phyloP scores from a whole-genome alignment of 2,329 filamentous ascomycete genomes.

The Harringtonia aguacate region DNA sequence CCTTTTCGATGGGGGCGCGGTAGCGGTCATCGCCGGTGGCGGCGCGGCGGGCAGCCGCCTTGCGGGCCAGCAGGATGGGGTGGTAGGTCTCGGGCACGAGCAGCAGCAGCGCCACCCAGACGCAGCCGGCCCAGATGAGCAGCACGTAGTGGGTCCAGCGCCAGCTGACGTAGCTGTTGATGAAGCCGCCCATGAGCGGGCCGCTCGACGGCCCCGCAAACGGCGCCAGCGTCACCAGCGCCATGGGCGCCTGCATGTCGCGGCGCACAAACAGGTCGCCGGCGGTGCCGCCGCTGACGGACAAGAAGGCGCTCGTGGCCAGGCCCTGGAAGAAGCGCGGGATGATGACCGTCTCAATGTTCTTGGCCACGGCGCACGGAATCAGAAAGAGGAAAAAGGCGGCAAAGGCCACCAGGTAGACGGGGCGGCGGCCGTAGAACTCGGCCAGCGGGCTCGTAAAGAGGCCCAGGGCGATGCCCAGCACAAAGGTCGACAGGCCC shows the following conservation, averaged over 20 bases:
- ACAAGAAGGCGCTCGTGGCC: conserved; percentile 56
- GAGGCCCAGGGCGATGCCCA: conserved; percentile 57
- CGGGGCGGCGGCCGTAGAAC: conserved; percentile 73
- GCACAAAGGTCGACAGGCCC: conserved; percentile 73
- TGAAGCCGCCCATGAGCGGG: conserved; percentile 63
- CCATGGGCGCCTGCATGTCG: conserved; percentile 71
- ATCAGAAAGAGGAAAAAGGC: conserved; percentile 61
- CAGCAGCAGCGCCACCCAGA: conserved; percentile 54
- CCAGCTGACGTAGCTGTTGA: conserved; percentile 67
- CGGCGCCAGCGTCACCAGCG: conserved; percentile 59
- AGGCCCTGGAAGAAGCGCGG: conserved; percentile 69
- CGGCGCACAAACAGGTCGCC: conserved; percentile 64
- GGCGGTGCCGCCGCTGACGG: conserved; percentile 75
- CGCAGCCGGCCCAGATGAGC: conserved; percentile 65
- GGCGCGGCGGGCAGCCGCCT: conserved; percentile 58
- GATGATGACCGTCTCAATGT: conserved; percentile 71
- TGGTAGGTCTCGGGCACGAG: conserved; percentile 85
- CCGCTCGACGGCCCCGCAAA: conserved; percentile 53
- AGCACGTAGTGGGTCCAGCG: conserved; percentile 79
- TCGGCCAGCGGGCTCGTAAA: conserved; percentile 56
- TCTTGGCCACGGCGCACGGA: conserved; percentile 69
- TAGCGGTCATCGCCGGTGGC: conserved; percentile 70
- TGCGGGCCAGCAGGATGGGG: conserved; percentile 61
- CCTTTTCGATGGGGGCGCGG: conserved; percentile 66
- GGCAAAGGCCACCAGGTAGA: conserved; percentile 55